Percentiles rank a stretch among this genome's conserved stretches.
Evolutionary conservation across 1,139 yeast genomes (phyloP).

Genomic region (Kodamaea alishanica): DNA sequence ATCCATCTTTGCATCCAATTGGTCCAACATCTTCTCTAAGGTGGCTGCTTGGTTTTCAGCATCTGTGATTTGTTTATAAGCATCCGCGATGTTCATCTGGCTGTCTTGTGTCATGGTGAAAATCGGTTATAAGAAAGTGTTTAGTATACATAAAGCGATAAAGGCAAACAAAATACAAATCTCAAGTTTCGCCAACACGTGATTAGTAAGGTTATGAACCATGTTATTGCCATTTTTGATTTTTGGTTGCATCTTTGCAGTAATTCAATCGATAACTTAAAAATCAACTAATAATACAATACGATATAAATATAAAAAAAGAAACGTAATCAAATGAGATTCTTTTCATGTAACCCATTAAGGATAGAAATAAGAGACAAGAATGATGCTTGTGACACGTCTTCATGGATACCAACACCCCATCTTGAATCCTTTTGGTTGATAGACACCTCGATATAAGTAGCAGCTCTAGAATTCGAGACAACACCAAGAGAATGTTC

Average conservation of each 20-base stretch:
- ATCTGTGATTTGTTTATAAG: conserved; percentile 48
- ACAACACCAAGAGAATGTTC: conserved; percentile 94
- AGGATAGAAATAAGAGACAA: conserved; percentile 74
- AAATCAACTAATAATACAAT: neutral
- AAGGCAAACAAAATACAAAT: neutral
- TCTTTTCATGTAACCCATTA: conserved; percentile 40
- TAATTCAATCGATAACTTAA: neutral
- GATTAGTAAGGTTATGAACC: neutral
- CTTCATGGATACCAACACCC: conserved; percentile 95
- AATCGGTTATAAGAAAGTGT: no score
- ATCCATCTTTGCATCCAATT: conserved; percentile 54
- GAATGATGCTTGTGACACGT: conserved; percentile 87
- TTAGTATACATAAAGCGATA: neutral
- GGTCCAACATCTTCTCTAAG: conserved; percentile 54
- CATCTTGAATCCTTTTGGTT: conserved; percentile 50
- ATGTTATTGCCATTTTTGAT: neutral
- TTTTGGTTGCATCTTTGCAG: neutral
- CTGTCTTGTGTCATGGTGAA: conserved; percentile 13
- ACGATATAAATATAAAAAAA: neutral
- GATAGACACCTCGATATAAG: conserved; percentile 69
- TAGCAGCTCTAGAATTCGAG: conserved; percentile 82
- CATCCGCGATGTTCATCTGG: conserved; percentile 37
- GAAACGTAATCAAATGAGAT: conserved; percentile 2
- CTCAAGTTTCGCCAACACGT: neutral
- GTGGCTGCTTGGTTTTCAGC: conserved; percentile 54